Evolutionary conservation across 2,329 filamentous ascomycete genomes (phyloP).

Genomic region (Fusarium ambrosium): DNA sequence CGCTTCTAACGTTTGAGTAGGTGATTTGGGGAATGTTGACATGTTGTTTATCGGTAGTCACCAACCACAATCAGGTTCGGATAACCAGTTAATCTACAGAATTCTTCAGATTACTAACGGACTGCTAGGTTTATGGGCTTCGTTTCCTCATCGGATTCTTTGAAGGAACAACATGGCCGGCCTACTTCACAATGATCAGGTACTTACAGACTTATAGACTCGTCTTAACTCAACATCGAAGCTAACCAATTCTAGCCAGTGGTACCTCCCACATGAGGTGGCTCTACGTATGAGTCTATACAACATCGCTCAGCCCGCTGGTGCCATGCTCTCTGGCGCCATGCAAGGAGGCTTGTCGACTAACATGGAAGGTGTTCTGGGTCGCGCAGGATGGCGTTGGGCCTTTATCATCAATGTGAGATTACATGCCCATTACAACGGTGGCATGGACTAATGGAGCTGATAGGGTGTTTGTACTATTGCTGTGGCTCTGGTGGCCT

Average conservation of each 20-base stretch:
- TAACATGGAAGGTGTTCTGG: slow-evolving; percentile 16
- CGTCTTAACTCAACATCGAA: not conserved
- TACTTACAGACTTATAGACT: not conserved
- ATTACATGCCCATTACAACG: too few relatives aligned
- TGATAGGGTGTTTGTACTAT: not conserved
- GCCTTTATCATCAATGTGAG: slow-evolving; percentile 27
- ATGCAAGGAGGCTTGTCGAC: slow-evolving; percentile 24
- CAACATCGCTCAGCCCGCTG: slow-evolving; percentile 24
- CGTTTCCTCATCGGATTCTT: slow-evolving; percentile 24
- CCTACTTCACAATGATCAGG: slow-evolving; percentile 31
- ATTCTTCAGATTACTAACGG: not conserved
- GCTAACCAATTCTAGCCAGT: not conserved
- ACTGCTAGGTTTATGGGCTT: slow-evolving; percentile 2
- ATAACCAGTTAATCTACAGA: not conserved
- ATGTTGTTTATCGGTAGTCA: slow-evolving; percentile 4
- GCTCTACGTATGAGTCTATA: slow-evolving; percentile 23
- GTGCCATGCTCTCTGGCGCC: slow-evolving; percentile 23
- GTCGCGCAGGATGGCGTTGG: slow-evolving; percentile 26
- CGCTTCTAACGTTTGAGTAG: not conserved
- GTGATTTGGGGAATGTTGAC: slow-evolving; percentile 3
- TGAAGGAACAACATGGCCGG: slow-evolving; percentile 24
- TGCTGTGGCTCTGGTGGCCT: not conserved
- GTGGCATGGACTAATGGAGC: not conserved
- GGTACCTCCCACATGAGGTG: slow-evolving; percentile 21
- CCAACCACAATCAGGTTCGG: not conserved